Evolutionary conservation across 2,329 filamentous ascomycete genomes (phyloP), one percentile per base, ranked within the genome.

Genomic region (Fusarium papillatum): DNA sequence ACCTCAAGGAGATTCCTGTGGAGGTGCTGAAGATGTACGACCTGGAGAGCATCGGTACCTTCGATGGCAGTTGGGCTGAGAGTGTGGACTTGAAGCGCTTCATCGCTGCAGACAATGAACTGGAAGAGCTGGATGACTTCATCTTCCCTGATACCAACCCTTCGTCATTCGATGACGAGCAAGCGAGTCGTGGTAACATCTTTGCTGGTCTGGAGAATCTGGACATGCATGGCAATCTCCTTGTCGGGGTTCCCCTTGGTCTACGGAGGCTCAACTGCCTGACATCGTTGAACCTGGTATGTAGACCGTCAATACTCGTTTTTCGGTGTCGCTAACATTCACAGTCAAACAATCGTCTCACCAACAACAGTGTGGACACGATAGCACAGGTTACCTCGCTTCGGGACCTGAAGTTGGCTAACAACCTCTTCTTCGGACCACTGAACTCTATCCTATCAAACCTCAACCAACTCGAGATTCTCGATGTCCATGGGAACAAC

Each of bases 21-120:
- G 95, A 97, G 80, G 94, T 98, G 0, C 86, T 98, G 84, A 91
- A 92, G 66, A 98, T 98, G 96, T 98, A 98, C 82, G 94, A 95
- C 78, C 87, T 95, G 22, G 92, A 95, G 65, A 89, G 90, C 2
- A 88, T 92, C 67, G 91, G 93, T 43, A 88, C 87, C 16, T 86
- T 89, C 26, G 91, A 90, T 41, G 90, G 92, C 14, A 91, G 93
- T 39, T 98, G 97, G 97, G 95, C 95, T 3, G 96, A 98, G 83
- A 93, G 94, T 70, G 95, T 98, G 14, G 96, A 98, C 81, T 85
- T 98, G 57, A 94, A 93, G 1, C 92, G 94, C 72, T 92, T 98
- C 62, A 91, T 97, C 75, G 95, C 94, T 8, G 95, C 96, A 11
- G 95, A 98, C 80, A 98, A 99, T 80, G 95, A 98, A 80, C 84